Evolutionary conservation across 768 basidiomycete genomes (phyloP), one percentile per base, ranked within the genome.

Genomic region (Pleurotus pulmonarius): DNA sequence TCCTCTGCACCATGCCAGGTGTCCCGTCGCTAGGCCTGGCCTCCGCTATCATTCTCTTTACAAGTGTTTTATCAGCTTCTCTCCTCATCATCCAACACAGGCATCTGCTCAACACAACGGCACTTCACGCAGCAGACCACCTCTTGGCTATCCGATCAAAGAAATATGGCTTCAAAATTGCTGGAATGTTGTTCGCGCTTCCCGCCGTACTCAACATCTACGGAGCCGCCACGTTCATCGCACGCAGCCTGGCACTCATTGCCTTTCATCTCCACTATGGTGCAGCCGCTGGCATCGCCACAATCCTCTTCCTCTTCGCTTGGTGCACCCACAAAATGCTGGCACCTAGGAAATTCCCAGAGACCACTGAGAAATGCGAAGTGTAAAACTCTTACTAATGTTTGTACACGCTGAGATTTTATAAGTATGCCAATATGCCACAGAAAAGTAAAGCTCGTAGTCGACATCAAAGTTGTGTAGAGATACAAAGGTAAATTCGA

Each of bases 191-290:
- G 0, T 85, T 79, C 61, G 70, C 82, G 24, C 70, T 86, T 4
- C 87, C 87, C 0, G 75, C 73, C 55, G 75, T 81, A 0, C 64
- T 79, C 16, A 77, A 78, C 59, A 63, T 86, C 34, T 86, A 82
- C 80, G 76, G 78, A 29, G 58, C 71, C 18, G 38, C 71, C 9
- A 48, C 63, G 7, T 69, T 77, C 53, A 63, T 70, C 40, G 53
- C 63, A 13, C 75, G 78, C 58, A 65, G 70, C 5, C 25, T 53
- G 60, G 38, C 70, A 6, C 51, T 70, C 46, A 59, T 73, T 51
- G 58, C 45, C 16, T 18, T 55, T 4, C 55, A 49, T 15, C 18
- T 56, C 5, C 34, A 56, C 16, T 1, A 34, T 18, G 51, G 39
- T 5, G 37, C 38, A 20, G 58, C 58, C n/a, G 51, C 41, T 38